A percentile compares a stretch with the other conserved stretches of the same genome.
phyloP scores from a whole-genome alignment of 2,329 filamentous ascomycete genomes.

The Talaromyces verruculosus region DNA sequence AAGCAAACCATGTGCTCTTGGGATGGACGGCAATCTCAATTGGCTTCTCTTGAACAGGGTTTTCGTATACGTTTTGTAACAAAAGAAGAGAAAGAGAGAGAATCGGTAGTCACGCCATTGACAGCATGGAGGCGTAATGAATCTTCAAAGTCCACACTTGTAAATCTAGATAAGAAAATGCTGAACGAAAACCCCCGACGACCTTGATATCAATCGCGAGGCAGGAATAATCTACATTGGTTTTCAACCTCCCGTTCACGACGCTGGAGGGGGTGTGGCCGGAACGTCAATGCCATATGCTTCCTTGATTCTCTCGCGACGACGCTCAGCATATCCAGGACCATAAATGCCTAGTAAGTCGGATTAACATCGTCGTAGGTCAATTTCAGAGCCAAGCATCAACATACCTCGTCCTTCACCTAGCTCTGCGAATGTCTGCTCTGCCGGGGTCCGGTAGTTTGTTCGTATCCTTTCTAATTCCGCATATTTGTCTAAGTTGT shows the following conservation, averaged over 20 bases:
- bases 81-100: not conserved
- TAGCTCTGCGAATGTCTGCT: constrained; percentile 76
- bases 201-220: constrained; percentile 12
- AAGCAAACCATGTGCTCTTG: too few species aligned
- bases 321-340: constrained; percentile 80
- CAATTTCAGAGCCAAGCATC: not conserved
- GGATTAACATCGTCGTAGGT: constrained; percentile 7
- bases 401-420: constrained; percentile 81
- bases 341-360: constrained; percentile 67
- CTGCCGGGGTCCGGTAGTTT: constrained; percentile 70
- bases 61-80: not conserved
- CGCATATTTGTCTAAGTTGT: constrained; percentile 69
- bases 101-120: not conserved
- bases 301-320: constrained; percentile 76
- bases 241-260: constrained; percentile 32
- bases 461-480: constrained; percentile 72
- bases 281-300: constrained; percentile 85
- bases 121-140: not conserved
- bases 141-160: constrained; percentile 1
- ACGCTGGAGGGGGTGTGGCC: constrained; percentile 52
- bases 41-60: not conserved
- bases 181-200: constrained; percentile 10
- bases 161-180: not conserved
- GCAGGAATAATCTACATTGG: constrained; percentile 33
- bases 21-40: too few species aligned